These are phyloP conservation scores for Aaosphaeria pasadenensis DNA, from an alignment of 2,329 filamentous ascomycete genomes.

Conservation along the genomic window DNA sequence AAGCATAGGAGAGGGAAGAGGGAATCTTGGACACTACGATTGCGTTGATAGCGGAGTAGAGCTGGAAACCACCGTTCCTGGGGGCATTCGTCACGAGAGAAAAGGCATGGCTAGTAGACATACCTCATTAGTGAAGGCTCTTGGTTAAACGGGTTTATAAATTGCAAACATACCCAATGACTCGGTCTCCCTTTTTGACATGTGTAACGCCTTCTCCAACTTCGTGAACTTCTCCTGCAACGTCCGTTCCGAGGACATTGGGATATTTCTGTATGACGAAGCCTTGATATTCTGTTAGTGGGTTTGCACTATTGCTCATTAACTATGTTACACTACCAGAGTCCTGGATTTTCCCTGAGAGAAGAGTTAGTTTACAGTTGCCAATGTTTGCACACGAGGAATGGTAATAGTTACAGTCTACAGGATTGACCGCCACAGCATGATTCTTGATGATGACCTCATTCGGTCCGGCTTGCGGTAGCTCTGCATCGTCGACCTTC, in stretches of 20 bases:
- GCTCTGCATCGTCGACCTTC: constrained; percentile 25
- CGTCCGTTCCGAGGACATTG: constrained; percentile 39
- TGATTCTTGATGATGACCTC: constrained; percentile 34
- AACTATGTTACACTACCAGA: constrained; percentile 13
- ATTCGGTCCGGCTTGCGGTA: constrained; percentile 23
- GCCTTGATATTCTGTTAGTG: constrained; percentile 26
- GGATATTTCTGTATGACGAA: constrained; percentile 34
- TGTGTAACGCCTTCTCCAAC: constrained; percentile 46
- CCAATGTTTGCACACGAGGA: no score
- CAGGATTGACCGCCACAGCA: constrained; percentile 31
- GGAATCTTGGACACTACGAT: constrained; percentile 39
- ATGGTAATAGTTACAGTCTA: constrained; percentile 17
- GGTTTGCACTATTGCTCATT: neutral
- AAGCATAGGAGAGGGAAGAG: constrained; percentile 32
- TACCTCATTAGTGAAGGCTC: neutral
- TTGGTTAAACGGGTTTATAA: neutral
- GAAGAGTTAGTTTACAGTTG: neutral
- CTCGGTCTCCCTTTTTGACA: constrained; percentile 45
- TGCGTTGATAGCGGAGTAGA: constrained; percentile 29
- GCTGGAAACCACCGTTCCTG: constrained; percentile 30
- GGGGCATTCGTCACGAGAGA: constrained; percentile 20
- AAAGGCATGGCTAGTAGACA: constrained; percentile 19
- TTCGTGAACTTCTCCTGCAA: constrained; percentile 46
- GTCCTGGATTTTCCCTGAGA: constrained; percentile 31
- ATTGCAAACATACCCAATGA: constrained; percentile 31